Base-by-base conservation (phyloP, 495 filamentous ascomycete species). In the Neurospora africana region DNA sequence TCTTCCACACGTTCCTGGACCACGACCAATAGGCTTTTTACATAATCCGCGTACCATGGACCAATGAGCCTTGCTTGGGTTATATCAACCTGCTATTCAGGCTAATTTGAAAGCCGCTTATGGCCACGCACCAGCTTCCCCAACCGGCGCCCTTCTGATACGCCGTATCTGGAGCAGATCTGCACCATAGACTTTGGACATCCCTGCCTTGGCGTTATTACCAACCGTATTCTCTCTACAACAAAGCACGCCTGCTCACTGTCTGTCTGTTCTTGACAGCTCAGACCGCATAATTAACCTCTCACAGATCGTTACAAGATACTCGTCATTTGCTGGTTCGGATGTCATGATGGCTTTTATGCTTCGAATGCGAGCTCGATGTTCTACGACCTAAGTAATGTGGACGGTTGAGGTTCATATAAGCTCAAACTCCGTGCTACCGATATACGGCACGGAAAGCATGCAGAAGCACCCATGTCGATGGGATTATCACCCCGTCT, bases 401-500 rank as follows among this genome's bases (percentile, higher is more conserved):
- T 58, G 21, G 11, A 58, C 47, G 21, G 47, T 27, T 58, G 47
- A 58, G 47, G 47, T 58, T 58, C 47, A 58, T 58, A 15, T 27
- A 27, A 58, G 27, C 23, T 58, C 47, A 58, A 58, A 58, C 47
- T 15, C 11, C 11, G 11, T 58, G 47, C 47, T 27, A 58, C 47
- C 47, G 13, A 58, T 30, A 13, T 61, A 61, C 53, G 27, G 53
- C 53, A 61, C 53, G 53, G 23, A 61, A 61, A 17, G 53, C 53
- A 61, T 61, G 53, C 53, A 61, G 53, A 61, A 61, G 53, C 53
- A 61, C 13, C 53, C 53, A 61, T 61, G 23, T 17, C 27, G 53
- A 61, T 30, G 53, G 53, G 27, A 61, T 61, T 17, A 61, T 61
- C 5, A 61, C 11, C 53, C 68, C 36, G 70, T 72, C 70, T 76